Percentiles rank a stretch among this genome's conserved stretches.
These are phyloP conservation scores for Rhizodiscina lignyota DNA, from an alignment of 495 filamentous ascomycete genomes.

Conservation along the genomic window DNA sequence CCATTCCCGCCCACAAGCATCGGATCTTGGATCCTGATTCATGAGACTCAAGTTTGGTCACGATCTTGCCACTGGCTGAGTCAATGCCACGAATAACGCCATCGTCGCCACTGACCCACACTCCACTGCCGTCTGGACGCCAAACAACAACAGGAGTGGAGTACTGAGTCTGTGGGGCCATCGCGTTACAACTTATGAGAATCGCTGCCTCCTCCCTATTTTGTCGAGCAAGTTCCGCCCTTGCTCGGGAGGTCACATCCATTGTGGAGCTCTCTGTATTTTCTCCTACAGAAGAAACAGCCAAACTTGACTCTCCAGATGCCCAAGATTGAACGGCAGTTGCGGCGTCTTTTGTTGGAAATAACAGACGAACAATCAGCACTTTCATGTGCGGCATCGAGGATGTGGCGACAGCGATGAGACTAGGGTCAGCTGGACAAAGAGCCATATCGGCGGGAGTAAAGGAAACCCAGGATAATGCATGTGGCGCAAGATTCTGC, in stretches of 20 bases:
- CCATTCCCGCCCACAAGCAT: constrained; percentile 42
- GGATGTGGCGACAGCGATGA: constrained; percentile 47
- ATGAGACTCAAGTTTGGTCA: constrained; percentile 35
- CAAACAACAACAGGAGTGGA: constrained; percentile 48
- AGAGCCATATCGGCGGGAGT: constrained; percentile 42
- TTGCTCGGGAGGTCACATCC: constrained; percentile 32
- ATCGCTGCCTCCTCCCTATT: constrained; percentile 46
- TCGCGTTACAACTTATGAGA: constrained; percentile 37
- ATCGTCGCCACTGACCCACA: constrained; percentile 60
- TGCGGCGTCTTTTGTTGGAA: constrained; percentile 21
- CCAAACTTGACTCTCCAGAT: background rate
- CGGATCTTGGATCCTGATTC: constrained; percentile 45
- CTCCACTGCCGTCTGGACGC: constrained; percentile 45
- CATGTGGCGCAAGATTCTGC: constrained; percentile 47
- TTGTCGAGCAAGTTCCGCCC: constrained; percentile 29
- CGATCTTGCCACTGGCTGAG: constrained; percentile 40
- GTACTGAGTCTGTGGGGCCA: constrained; percentile 52
- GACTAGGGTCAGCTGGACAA: constrained; percentile 33
- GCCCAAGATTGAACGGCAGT: background rate
- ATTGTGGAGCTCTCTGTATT: no score
- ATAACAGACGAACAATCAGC: constrained; percentile 41
- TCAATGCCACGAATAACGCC: constrained; percentile 49
- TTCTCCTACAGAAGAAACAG: constrained; percentile 1
- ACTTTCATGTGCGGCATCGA: constrained; percentile 49
- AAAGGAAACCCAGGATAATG: constrained; percentile 48